Conservation (phyloP, 208 protist genomes). For the Wallacemonas rigidus region DNA sequence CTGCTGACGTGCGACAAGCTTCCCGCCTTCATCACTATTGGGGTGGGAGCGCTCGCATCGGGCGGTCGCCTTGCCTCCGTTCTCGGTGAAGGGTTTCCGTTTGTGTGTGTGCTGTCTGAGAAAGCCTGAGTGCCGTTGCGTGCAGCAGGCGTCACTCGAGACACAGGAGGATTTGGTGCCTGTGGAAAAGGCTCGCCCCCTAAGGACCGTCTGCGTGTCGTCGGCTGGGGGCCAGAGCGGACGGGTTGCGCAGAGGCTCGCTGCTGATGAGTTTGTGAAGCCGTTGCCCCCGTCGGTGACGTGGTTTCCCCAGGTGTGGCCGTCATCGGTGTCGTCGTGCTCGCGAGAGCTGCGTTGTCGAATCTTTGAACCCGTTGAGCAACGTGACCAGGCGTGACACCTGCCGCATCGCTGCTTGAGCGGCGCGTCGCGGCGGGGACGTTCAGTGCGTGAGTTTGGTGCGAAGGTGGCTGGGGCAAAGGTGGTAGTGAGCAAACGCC, state of each 20-base stretch:
- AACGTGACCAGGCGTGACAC: neutral
- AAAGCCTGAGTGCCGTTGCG: conserved; percentile 7
- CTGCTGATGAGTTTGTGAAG: neutral
- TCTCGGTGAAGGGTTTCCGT: neutral
- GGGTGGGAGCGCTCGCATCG: neutral
- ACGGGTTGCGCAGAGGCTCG: neutral
- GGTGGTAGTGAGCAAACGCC: conserved; percentile 1
- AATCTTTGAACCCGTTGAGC: neutral
- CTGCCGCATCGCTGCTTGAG: neutral
- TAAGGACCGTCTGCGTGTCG: neutral
- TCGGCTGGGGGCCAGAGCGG: neutral
- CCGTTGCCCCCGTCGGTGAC: neutral
- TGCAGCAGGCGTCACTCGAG: neutral
- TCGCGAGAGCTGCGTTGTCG: neutral
- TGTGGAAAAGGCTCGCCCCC: neutral
- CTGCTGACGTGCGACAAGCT: conserved; percentile 6
- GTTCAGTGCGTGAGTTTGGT: neutral
- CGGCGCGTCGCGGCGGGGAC: conserved; percentile 15
- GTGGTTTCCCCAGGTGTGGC: neutral
- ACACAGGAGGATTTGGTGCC: neutral
- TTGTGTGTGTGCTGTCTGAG: neutral
- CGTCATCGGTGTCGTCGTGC: neutral
- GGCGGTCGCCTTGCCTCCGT: neutral
- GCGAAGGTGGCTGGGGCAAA: neutral
- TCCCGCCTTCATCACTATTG: neutral